Conservation (phyloP, 495 filamentous ascomycete species). For the Podospora pseudocomata region DNA sequence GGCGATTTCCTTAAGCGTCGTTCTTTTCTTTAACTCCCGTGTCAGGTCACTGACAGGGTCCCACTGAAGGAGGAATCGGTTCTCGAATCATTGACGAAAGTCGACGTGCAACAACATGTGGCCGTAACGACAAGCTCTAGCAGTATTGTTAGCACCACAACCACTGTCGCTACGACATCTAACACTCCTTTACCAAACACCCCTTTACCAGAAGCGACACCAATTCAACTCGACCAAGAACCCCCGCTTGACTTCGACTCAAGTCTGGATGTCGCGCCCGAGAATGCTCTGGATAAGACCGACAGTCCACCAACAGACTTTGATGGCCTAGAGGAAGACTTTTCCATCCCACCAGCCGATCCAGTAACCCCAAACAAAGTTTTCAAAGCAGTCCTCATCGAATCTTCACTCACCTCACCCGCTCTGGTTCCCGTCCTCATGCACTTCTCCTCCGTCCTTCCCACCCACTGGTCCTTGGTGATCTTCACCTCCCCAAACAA, state of each 20-base stretch:
- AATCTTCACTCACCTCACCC: constrained; percentile 1
- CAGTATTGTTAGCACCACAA: neutral
- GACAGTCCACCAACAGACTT: neutral
- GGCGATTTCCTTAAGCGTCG: neutral
- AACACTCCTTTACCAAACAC: neutral
- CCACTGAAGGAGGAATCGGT: neutral
- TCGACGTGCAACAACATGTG: neutral
- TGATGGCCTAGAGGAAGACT: neutral
- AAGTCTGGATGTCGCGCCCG: neutral
- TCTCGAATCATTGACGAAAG: neutral
- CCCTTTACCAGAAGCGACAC: neutral
- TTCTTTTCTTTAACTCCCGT: neutral
- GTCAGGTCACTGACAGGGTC: neutral
- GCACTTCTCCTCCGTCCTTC: constrained; percentile 33
- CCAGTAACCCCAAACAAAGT: neutral
- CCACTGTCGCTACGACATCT: neutral
- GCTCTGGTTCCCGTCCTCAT: constrained; percentile 26
- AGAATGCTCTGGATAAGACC: neutral
- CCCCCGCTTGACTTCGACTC: neutral
- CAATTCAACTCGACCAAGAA: neutral
- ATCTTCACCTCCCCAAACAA: constrained; percentile 28
- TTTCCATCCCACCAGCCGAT: neutral
- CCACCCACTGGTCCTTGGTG: constrained; percentile 30
- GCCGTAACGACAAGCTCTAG: neutral
- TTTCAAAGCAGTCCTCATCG: constrained; percentile 10